Evolutionary conservation across 768 basidiomycete species (phyloP).

Genomic region (Hypholoma sublateritium): DNA sequence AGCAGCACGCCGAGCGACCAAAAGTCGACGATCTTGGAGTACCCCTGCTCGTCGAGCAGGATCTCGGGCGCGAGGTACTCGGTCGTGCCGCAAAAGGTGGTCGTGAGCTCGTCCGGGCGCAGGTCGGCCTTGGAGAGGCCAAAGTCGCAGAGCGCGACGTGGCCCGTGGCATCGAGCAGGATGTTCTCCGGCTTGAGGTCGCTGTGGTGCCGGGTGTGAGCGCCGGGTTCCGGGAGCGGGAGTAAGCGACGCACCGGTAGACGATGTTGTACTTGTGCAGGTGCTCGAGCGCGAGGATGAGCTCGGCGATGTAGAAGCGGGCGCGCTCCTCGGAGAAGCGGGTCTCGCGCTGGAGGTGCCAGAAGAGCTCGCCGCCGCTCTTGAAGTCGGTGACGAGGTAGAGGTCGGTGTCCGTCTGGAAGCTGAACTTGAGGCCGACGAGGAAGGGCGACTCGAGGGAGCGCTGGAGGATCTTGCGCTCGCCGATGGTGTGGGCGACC

Average conservation of each 20-base stretch:
- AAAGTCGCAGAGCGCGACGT: conserved; percentile 98
- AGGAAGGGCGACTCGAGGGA: conserved; percentile 95
- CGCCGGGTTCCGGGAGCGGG: neutral
- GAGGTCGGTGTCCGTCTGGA: conserved; percentile 93
- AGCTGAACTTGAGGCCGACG: conserved; percentile 96
- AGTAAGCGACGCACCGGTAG: conserved; percentile 59
- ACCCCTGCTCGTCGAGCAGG: conserved; percentile 96
- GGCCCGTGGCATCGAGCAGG: conserved; percentile 95
- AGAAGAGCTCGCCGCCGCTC: conserved; percentile 96
- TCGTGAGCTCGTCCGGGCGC: conserved; percentile 92
- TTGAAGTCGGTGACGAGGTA: conserved; percentile 99
- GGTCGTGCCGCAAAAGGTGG: conserved; percentile 98
- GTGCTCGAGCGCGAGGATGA: conserved; percentile 93
- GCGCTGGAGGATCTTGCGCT: conserved; percentile 96
- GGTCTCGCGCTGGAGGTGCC: conserved; percentile 96
- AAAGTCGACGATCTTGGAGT: conserved; percentile 98
- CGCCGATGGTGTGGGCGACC: conserved; percentile 98
- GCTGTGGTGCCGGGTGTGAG: conserved; percentile 33
- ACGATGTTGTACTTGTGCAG: conserved; percentile 98
- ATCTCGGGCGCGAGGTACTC: conserved; percentile 99
- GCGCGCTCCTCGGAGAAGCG: conserved; percentile 92
- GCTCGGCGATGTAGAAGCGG: conserved; percentile 94
- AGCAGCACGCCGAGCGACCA: conserved; percentile 95
- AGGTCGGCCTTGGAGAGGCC: conserved; percentile 97
- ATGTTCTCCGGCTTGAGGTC: conserved; percentile 99